These are phyloP conservation scores for Leccinellum albellum DNA, from an alignment of 768 basidiomycete species.

Conservation along the genomic window DNA sequence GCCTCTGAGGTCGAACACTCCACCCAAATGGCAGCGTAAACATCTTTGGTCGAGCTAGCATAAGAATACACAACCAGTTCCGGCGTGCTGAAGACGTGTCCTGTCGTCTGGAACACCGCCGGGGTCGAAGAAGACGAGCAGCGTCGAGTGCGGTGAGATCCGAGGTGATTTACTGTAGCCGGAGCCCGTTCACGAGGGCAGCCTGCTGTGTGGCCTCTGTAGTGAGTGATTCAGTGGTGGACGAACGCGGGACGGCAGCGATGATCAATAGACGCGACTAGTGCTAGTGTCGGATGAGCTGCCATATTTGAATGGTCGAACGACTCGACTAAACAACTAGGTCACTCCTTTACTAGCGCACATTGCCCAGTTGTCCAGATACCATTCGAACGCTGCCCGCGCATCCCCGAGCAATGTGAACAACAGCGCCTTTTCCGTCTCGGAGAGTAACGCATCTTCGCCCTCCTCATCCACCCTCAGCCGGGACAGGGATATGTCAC, in stretches of 20 bases:
- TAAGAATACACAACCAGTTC: not conserved
- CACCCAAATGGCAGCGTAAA: not conserved
- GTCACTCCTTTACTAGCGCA: not conserved
- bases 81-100: constrained; percentile 41
- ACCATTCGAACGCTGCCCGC: constrained; percentile 19
- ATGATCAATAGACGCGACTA: constrained; percentile 34
- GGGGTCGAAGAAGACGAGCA: constrained; percentile 19
- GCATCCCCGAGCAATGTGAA: constrained; percentile 22
- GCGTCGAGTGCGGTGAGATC: constrained; percentile 52
- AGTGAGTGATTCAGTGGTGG: constrained; percentile 39
- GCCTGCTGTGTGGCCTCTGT: constrained; percentile 55
- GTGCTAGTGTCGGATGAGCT: too few species aligned
- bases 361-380: constrained; percentile 9
- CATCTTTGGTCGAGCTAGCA: not conserved
- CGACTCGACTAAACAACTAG: too few species aligned
- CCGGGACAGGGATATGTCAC: constrained; percentile 6
- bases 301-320: not conserved
- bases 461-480: constrained; percentile 3
- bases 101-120: constrained; percentile 42
- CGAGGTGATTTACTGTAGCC: constrained; percentile 42
- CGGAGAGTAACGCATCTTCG: not conserved
- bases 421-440: constrained; percentile 10
- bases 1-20: not conserved
- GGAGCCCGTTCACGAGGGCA: constrained; percentile 57
- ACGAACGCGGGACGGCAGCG: constrained; percentile 6